Percentiles rank a stretch among this genome's conserved stretches.
These are phyloP conservation scores for Fusarium musae DNA, from an alignment of 2,329 filamentous ascomycete genomes.

Conservation along the genomic window DNA sequence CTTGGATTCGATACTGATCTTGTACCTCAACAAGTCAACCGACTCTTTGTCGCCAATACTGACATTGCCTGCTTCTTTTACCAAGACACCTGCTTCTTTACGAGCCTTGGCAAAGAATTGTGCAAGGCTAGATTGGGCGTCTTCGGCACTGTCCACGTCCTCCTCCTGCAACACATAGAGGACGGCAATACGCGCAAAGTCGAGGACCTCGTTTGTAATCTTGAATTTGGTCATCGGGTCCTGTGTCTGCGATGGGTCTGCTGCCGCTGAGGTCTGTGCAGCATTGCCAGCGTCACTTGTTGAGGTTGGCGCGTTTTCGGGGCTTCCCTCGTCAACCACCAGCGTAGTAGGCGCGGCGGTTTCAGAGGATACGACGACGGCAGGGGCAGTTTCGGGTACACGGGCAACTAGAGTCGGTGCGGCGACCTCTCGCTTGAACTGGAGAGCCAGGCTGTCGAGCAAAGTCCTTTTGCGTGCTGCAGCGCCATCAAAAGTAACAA, in stretches of 20 bases:
- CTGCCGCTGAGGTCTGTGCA: conserved; percentile 19
- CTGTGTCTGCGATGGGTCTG: conserved; percentile 23
- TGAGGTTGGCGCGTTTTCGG: conserved; percentile 18
- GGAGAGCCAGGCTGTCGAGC: conserved; percentile 41
- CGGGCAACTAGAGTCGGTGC: conserved; percentile 19
- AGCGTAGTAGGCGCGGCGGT: conserved; percentile 31
- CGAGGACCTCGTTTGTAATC: conserved; percentile 66
- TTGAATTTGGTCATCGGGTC: conserved; percentile 51
- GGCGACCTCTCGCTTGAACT: conserved; percentile 26
- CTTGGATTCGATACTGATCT: conserved; percentile 52
- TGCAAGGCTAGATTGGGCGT: conserved; percentile 65
- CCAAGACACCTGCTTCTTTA: conserved; percentile 45
- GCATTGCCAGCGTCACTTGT: conserved; percentile 12
- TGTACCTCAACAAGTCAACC: conserved; percentile 62
- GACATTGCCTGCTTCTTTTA: conserved; percentile 54
- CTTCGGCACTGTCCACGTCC: conserved; percentile 60
- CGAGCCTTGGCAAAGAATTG: conserved; percentile 61
- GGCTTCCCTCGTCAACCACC: conserved; percentile 38
- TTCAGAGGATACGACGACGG: conserved; percentile 36
- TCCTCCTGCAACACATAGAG: conserved; percentile 70
- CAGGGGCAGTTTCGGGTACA: conserved; percentile 15
- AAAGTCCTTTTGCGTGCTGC: conserved; percentile 51
- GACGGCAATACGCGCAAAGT: conserved; percentile 72
- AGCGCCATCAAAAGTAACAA: conserved; percentile 82
- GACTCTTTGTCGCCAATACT: conserved; percentile 57